These are phyloP conservation scores for Populus trichocarpa DNA, from an alignment of 441 rosid genomes.

Conservation along the genomic window DNA sequence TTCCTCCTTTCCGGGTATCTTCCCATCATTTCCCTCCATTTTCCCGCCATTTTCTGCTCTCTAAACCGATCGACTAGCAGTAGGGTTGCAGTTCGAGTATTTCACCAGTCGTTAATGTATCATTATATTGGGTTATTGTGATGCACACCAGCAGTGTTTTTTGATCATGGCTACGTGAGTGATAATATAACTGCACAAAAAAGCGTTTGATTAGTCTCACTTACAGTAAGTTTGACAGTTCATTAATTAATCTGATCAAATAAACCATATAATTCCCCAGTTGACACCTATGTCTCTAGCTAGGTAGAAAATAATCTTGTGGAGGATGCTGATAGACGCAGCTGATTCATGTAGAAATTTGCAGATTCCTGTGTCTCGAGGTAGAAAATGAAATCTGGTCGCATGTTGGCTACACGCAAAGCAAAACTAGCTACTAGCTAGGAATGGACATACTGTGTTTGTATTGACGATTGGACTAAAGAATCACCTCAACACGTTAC, in stretches of 20 bases:
- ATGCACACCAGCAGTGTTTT: too few species aligned
- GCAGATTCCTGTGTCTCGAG: neutral
- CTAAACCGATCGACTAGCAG: too few species aligned
- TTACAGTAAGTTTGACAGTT: too few species aligned
- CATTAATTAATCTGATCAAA: too few species aligned
- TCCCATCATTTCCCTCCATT: neutral
- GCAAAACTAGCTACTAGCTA: neutral
- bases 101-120: too few species aligned
- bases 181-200: too few species aligned
- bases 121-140: too few species aligned
- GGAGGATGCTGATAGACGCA: neutral
- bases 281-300: neutral
- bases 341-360: neutral
- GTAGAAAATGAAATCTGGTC: neutral
- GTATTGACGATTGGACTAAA: too few species aligned
- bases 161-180: too few species aligned
- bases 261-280: neutral
- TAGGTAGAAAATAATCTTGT: neutral
- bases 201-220: neutral
- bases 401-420: neutral
- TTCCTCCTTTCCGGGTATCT: constrained; percentile 11
- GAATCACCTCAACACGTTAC: too few species aligned
- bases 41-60: neutral
- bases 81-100: too few species aligned
- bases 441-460: too few species aligned